phyloP scores from a whole-genome alignment of 2,329 filamentous ascomycete species.

The Diaporthe sp. region DNA sequence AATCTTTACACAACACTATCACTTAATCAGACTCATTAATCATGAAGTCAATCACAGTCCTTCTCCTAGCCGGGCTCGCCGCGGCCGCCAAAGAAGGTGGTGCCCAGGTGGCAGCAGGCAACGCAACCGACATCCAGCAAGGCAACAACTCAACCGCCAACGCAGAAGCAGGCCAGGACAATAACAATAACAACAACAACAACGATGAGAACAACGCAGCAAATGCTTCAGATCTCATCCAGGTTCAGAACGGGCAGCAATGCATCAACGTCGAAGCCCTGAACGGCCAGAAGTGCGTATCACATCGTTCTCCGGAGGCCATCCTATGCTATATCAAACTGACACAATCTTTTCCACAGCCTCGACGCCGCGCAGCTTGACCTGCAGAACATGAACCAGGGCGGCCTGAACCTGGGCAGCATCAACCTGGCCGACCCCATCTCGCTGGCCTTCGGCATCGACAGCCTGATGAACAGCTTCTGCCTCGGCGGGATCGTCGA shows the following conservation, averaged over 20 bases:
- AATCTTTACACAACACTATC: constrained; percentile 23
- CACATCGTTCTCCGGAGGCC: neutral
- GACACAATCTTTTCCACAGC: neutral
- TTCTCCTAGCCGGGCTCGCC: constrained; percentile 43
- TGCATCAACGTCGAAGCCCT: constrained; percentile 36
- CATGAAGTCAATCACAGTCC: constrained; percentile 36
- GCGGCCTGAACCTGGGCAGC: constrained; percentile 47
- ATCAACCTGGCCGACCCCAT: constrained; percentile 49
- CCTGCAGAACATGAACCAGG: constrained; percentile 37
- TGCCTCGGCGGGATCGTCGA: constrained; percentile 48
- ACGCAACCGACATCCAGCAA: neutral
- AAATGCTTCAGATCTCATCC: neutral
- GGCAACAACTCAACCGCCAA: constrained; percentile 26
- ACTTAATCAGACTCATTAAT: constrained; percentile 7
- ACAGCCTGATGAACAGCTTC: constrained; percentile 48
- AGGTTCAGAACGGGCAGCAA: constrained; percentile 25
- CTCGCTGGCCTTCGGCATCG: constrained; percentile 49
- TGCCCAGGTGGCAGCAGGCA: constrained; percentile 23
- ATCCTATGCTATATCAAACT: neutral
- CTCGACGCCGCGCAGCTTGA: constrained; percentile 2
- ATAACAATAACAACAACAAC: neutral
- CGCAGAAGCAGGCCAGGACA: neutral
- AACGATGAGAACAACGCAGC: neutral
- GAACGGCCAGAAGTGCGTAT: constrained; percentile 30
- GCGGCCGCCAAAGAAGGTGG: constrained; percentile 32